phyloP scores from a whole-genome alignment of 75 land plant species.

The Isoetes taiwanensis region DNA sequence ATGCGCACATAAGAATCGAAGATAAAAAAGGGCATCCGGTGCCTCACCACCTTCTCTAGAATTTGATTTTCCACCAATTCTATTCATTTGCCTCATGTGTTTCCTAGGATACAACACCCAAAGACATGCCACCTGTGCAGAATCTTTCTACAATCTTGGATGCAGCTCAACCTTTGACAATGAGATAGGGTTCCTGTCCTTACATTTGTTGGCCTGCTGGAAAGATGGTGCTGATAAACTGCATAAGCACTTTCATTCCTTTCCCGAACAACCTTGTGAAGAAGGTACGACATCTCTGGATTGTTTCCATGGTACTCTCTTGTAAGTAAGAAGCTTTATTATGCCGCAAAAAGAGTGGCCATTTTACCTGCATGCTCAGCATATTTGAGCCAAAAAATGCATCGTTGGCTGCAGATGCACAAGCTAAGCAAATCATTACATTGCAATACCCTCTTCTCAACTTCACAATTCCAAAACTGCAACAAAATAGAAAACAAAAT shows the following conservation, averaged over 20 bases:
- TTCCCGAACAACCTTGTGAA: conserved; percentile 93
- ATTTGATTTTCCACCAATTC: conserved; percentile 94
- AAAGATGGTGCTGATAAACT: conserved; percentile 89
- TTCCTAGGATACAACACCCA: conserved; percentile 95
- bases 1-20: too few species aligned
- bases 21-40: too few species aligned
- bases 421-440: too few species aligned
- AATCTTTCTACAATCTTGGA: conserved; percentile 72
- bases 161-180: conserved; percentile 79
- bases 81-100: conserved; percentile 99
- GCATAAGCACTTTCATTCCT: conserved; percentile 84
- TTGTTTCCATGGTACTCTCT: conserved; percentile 98
- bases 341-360: too few species aligned
- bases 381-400: too few species aligned
- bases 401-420: too few species aligned
- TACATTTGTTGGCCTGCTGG: conserved; percentile 84
- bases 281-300: conserved; percentile 95
- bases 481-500: too few species aligned
- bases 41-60: conserved; percentile 99
- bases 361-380: too few species aligned
- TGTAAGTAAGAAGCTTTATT: too few species aligned
- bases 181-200: conserved; percentile 69
- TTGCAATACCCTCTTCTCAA: too few species aligned
- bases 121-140: conserved; percentile 98
- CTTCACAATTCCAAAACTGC: too few species aligned